Conservation (phyloP, 2,329 filamentous ascomycete species). For the Colletotrichum neosansevieriae region DNA sequence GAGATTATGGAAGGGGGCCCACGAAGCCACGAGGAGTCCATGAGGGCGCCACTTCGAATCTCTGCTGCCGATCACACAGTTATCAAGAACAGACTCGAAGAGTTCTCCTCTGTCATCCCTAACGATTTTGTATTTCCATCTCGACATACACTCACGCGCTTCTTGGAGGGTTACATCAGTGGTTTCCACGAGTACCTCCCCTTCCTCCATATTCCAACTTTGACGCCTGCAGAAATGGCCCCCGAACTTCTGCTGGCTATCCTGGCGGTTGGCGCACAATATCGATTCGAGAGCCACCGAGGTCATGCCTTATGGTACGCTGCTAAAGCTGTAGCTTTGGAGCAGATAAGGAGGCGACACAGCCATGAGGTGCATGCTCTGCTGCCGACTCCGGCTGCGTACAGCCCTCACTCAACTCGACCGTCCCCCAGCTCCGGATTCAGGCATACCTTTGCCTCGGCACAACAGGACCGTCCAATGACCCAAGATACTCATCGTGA, state of each 20-base stretch:
- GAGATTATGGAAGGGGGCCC: constrained; percentile 54
- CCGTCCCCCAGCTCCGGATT: constrained; percentile 69
- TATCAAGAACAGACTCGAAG: constrained; percentile 70
- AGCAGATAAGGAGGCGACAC: constrained; percentile 69
- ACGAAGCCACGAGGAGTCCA: constrained; percentile 56
- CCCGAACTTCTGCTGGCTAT: constrained; percentile 77
- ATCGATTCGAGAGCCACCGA: constrained; percentile 71
- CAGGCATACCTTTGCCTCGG: constrained; percentile 69
- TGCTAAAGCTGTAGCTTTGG: constrained; percentile 67
- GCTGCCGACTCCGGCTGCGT: constrained; percentile 67
- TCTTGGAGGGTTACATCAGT: constrained; percentile 77
- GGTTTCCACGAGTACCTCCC: constrained; percentile 72
- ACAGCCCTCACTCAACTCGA: constrained; percentile 70
- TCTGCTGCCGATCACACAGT: constrained; percentile 66
- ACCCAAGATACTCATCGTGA: constrained; percentile 71
- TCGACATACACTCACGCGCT: constrained; percentile 75
- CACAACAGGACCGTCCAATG: constrained; percentile 67
- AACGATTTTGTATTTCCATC: constrained; percentile 76
- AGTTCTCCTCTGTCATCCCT: constrained; percentile 71
- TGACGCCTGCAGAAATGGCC: constrained; percentile 72
- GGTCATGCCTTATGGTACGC: constrained; percentile 73
- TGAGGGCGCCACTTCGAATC: constrained; percentile 58
- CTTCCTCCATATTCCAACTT: constrained; percentile 75
- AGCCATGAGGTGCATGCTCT: constrained; percentile 69
- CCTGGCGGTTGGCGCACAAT: constrained; percentile 75